These are phyloP conservation scores for Chlamydomonas incerta DNA, from an alignment of 139 green algal genomes.

Conservation along the genomic window DNA sequence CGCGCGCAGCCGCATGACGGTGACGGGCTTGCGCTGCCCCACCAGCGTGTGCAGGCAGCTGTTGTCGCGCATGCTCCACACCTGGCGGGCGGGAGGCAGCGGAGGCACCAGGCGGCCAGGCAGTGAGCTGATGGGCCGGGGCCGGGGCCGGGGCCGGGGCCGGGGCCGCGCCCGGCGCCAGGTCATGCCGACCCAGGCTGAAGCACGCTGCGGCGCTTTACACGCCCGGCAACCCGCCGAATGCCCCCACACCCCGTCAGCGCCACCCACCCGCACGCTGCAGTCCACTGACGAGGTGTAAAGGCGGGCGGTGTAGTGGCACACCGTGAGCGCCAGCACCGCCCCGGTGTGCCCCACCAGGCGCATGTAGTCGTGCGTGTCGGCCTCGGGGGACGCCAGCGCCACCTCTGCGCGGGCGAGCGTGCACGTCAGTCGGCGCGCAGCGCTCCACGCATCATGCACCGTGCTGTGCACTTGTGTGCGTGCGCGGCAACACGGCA, in stretches of 20 bases:
- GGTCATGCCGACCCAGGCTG: no score
- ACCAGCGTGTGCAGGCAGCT: slow-evolving; percentile 41
- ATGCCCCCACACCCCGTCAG: no score
- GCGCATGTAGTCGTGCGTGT: slow-evolving; percentile 61
- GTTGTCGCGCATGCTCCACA: slow-evolving; percentile 76
- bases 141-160: no score
- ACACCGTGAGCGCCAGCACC: slow-evolving; percentile 68
- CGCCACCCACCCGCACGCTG: slow-evolving; percentile 58
- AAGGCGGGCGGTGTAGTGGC: slow-evolving; percentile 59
- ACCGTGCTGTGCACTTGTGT: no score
- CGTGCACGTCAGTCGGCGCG: no score
- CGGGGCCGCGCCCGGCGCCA: no score
- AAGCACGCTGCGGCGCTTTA: no score
- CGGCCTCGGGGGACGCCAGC: slow-evolving; percentile 14
- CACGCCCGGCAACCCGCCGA: no score
- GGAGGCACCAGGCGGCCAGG: no score
- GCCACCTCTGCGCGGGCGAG: not conserved
- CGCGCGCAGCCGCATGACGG: slow-evolving; percentile 60
- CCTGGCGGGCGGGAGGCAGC: slow-evolving; percentile 41
- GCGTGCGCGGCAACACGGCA: no score
- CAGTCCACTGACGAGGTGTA: slow-evolving; percentile 78
- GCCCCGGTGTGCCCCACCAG: slow-evolving; percentile 79
- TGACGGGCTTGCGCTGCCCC: slow-evolving; percentile 83
- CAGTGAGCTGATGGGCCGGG: no score
- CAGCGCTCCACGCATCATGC: no score